Evolutionary conservation across 805 yeast genomes (phyloP), one percentile per base, ranked within the genome.

Genomic region (Sugiyamaella valdiviana): DNA sequence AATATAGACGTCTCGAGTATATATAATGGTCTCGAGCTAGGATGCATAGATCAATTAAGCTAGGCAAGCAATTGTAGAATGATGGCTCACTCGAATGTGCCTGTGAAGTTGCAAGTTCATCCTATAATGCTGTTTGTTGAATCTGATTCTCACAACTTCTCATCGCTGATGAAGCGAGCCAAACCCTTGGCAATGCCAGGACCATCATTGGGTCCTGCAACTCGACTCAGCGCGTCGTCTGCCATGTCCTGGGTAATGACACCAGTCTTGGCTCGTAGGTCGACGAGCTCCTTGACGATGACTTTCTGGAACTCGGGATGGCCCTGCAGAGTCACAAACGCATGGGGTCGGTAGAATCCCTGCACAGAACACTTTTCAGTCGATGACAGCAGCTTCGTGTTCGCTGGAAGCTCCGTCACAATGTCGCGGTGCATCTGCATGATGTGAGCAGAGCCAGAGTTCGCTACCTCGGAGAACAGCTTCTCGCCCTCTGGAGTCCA

Each of bases 241-340:
- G 58, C 57, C 5, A 35, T 15, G 16, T 24, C 47, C n/a, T 36
- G 45, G 16, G 23, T 24, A 37, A 57, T 46, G n/a, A 52, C 23
- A 10, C 57, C 58, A 10, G 22, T 17, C 5, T 32, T 45, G 15
- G 39, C 50, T 7, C 63, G 48, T 3, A 35, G 36, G 14, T 49
- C 40, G 22, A 59, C 51, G 17, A 59, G 29, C 29, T 46, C 46
- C 37, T 39, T 32, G 23, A 55, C 52, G 5, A 55, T 54, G 5
- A 64, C 71, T 0, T 68, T 67, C 21, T 67, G 60, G 59, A 85
- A 89, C 62, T 89, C 96, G 0, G 96, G 96, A 59, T 89, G 97
- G 0, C 96, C 96, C 64, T 89, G 97, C 56, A 88, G 76, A 0
- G 93, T 78, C 19, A 89, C 64, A 6, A 84, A 46, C 39, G 73